These are phyloP conservation scores for Eruca vesicaria DNA, from an alignment of 441 rosid species.

Conservation along the genomic window DNA sequence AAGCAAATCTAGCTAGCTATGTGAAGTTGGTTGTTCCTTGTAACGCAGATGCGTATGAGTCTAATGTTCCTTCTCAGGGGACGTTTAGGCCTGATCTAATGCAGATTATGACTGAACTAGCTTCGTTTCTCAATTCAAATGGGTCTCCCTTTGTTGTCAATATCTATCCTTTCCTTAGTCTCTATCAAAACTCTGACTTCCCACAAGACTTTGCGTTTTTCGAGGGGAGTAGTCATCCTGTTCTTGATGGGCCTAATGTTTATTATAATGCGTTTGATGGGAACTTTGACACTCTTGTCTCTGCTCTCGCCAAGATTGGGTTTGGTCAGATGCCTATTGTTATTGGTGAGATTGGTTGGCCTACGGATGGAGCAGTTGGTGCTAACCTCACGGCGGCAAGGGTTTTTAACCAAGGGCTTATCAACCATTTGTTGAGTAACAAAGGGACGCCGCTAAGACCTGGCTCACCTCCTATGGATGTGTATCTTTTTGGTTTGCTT, in stretches of 20 bases:
- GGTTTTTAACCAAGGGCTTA: constrained; percentile 85
- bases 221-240: constrained; percentile 79
- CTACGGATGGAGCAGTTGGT: constrained; percentile 76
- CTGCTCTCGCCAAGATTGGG: constrained; percentile 82
- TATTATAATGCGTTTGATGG: constrained; percentile 93
- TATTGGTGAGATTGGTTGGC: constrained; percentile 98
- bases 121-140: constrained; percentile 78
- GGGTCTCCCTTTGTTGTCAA: constrained; percentile 91
- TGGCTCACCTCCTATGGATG: constrained; percentile 65
- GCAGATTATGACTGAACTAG: constrained; percentile 77
- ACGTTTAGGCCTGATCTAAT: constrained; percentile 81
- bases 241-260: constrained; percentile 73
- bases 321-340: constrained; percentile 87
- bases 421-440: constrained; percentile 64
- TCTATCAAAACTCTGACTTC: constrained; percentile 81
- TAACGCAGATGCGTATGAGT: constrained; percentile 92
- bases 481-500: constrained; percentile 83
- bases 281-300: constrained; percentile 83
- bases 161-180: constrained; percentile 95
- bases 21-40: constrained; percentile 90
- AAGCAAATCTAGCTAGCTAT: constrained; percentile 74
- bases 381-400: constrained; percentile 86
- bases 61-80: constrained; percentile 84
- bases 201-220: constrained; percentile 96
- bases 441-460: constrained; percentile 94